A percentile compares a stretch with the other conserved stretches of the same genome.
Conservation (phyloP, 2,329 filamentous ascomycete genomes). For the Tympanopsis confertula region DNA sequence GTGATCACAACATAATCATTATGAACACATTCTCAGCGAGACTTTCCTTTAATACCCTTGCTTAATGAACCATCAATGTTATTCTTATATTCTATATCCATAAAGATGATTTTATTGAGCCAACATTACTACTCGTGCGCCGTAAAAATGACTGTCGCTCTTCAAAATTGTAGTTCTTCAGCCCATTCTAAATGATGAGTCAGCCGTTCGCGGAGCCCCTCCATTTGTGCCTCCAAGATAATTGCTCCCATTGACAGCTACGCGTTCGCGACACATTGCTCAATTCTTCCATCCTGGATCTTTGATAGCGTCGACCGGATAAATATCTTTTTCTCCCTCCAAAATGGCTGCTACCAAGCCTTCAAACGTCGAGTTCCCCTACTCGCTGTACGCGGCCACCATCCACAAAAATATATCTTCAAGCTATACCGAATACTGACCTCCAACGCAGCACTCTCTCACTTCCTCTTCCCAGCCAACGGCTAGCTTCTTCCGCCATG, state of each 20-base stretch:
- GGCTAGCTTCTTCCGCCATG: slow-evolving; percentile 67
- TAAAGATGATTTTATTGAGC: too few relatives aligned
- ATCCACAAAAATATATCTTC: slow-evolving; percentile 7
- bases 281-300: slow-evolving; percentile 3
- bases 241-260: background rate
- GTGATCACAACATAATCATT: too few relatives aligned
- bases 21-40: too few relatives aligned
- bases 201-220: too few relatives aligned
- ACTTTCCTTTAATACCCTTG: too few relatives aligned
- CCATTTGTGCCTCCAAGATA: too few relatives aligned
- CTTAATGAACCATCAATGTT: too few relatives aligned
- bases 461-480: slow-evolving; percentile 70
- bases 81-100: too few relatives aligned
- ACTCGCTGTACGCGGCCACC: slow-evolving; percentile 40
- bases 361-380: slow-evolving; percentile 42
- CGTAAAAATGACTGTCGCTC: too few relatives aligned
- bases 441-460: slow-evolving; percentile 47
- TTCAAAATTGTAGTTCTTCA: too few relatives aligned
- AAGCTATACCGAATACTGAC: slow-evolving; percentile 8
- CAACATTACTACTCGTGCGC: too few relatives aligned
- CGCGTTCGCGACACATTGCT: background rate
- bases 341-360: slow-evolving; percentile 21
- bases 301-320: slow-evolving; percentile 1
- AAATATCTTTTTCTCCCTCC: slow-evolving; percentile 8
- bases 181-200: background rate